These are phyloP conservation scores for Ceratobasidium sp. DNA, from an alignment of 1,284 basidiomycete species.

Conservation along the genomic window DNA sequence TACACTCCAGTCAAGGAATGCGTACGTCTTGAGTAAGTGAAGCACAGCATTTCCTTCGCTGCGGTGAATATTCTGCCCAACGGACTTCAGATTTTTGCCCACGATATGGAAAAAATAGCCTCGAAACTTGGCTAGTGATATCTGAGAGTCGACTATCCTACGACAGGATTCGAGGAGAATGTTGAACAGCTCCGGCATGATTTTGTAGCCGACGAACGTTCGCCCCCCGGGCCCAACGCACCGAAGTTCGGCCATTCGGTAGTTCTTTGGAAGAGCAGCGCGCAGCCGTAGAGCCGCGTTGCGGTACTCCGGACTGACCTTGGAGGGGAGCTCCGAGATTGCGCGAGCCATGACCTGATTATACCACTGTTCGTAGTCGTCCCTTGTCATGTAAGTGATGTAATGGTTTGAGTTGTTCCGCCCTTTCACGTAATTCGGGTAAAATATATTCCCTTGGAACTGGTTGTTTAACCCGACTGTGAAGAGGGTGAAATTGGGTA, in stretches of 20 bases:
- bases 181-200: slow-evolving; percentile 5
- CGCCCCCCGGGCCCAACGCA: background rate
- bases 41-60: background rate
- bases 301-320: too few relatives aligned
- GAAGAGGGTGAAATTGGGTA: slow-evolving; percentile 4
- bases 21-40: background rate
- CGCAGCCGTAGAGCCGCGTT: too few relatives aligned
- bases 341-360: background rate
- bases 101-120: slow-evolving; percentile 15
- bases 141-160: background rate
- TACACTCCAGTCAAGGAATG: slow-evolving; percentile 17
- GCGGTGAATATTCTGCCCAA: background rate
- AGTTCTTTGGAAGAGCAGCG: too few relatives aligned
- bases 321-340: background rate
- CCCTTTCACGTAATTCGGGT: slow-evolving; percentile 4
- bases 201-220: background rate
- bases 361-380: background rate
- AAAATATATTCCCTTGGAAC: slow-evolving; percentile 18
- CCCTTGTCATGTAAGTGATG: background rate
- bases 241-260: too few relatives aligned
- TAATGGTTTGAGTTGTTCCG: background rate
- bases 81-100: slow-evolving; percentile 3
- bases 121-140: background rate
- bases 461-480: background rate
- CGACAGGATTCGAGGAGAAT: background rate